Evolutionary conservation across 257 asterid genomes (phyloP), one percentile per base, ranked within the genome.

Genomic region (Nicotiana otophora): DNA sequence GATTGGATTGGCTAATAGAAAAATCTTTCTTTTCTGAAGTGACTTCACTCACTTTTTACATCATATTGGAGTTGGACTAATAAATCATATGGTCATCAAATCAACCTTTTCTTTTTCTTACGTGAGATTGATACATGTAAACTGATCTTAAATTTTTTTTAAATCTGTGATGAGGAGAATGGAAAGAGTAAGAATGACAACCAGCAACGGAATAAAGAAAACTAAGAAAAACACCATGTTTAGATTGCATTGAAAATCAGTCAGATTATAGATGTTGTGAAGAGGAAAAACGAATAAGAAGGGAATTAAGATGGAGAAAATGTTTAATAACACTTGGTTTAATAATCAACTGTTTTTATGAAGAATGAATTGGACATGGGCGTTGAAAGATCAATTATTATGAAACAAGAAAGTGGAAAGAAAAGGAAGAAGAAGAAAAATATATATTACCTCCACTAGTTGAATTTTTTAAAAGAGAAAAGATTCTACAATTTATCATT

Each of bases 161-260:
- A 10, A 8, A 33, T 15, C 57, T 60, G 84, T 60, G 87, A 88
- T 60, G 86, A 53, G 55, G 84, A 85, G 60, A 86, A 51, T 58
- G 54, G 81, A 39, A 55, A 30, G 34, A 64, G 81, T 12, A 61
- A n/a, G n/a, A 55, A 54, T 51, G 69, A 74, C 42, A 46, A 23
- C 0, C 0, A 74, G 48, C 61, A 74, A 23, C 14, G 28, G 17
- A 74, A 3, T 46, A 72, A 72, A 72, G 39, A 23, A 72, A 46
- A 33, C 23, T 39, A 46, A 12, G 26, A 48, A 12, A 51, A 6
- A 23, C 12, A 39, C 7, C n/a, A 20, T 39, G 54, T 20, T 42
- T 5, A 70, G 58, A 20, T 70, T 46, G n/a, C 58, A 14, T 53
- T 14, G 4, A 53, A 28, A 12, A 53, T 0, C 7, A 3, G 58